Evolutionary conservation across 306 rosid species (phyloP).

Genomic region (Cucumis sativus): DNA sequence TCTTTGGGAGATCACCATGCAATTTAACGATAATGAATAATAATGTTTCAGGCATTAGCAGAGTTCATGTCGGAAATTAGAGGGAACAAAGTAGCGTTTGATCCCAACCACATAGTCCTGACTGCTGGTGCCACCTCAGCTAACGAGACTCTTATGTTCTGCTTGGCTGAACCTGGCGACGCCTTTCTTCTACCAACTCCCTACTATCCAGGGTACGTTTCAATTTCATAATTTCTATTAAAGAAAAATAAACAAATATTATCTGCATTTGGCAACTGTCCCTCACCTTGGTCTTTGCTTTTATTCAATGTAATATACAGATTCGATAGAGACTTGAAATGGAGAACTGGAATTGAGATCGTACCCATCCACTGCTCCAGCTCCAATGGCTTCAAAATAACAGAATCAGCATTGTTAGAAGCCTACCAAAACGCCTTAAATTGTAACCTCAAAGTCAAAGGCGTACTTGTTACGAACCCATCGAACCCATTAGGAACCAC

Average conservation of each 20-base stretch:
- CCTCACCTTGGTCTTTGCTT: background rate
- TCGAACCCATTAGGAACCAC: conserved; percentile 9
- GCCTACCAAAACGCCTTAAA: conserved; percentile 1
- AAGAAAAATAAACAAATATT: background rate
- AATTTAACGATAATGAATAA: background rate
- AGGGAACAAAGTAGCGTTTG: conserved; percentile 6
- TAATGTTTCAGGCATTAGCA: conserved; percentile 6
- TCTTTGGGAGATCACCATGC: background rate
- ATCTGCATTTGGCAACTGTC: background rate
- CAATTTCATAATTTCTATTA: no score
- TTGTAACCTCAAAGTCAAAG: background rate
- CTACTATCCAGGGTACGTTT: conserved; percentile 7
- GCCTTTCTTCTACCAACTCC: conserved; percentile 11
- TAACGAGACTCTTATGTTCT: conserved; percentile 10
- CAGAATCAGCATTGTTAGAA: background rate
- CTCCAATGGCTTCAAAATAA: conserved; percentile 8
- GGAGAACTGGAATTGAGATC: conserved; percentile 8
- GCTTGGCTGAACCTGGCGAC: conserved; percentile 5
- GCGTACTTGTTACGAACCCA: conserved; percentile 4
- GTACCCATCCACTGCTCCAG: conserved; percentile 3
- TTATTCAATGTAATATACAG: background rate
- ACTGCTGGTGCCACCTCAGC: conserved; percentile 10
- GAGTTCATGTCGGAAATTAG: conserved; percentile 9
- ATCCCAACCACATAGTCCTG: conserved; percentile 7
- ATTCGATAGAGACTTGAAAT: conserved; percentile 10